A percentile compares a stretch with the other conserved stretches of the same genome.
phyloP scores from a whole-genome alignment of 306 rosid species.

The Casuarina cunninghamiana region DNA sequence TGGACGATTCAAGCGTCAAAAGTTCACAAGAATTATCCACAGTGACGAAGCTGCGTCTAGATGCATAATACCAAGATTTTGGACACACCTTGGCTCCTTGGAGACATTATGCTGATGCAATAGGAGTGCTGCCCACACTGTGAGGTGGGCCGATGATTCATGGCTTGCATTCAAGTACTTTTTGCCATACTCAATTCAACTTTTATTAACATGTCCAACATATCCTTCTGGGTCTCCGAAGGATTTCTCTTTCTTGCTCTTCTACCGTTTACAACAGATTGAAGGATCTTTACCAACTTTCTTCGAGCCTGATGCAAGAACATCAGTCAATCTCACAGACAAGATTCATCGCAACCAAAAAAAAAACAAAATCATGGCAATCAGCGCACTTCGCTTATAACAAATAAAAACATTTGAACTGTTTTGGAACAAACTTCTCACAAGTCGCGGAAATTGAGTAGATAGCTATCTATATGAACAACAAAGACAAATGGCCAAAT shows the following conservation, averaged over 20 bases:
- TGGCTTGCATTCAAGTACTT: slow-evolving; percentile 79
- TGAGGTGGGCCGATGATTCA: slow-evolving; percentile 79
- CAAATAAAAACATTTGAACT: too few species aligned
- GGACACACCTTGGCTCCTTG: slow-evolving; percentile 56
- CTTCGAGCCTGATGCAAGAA: slow-evolving; percentile 53
- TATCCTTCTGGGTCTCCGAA: slow-evolving; percentile 23
- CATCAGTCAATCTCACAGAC: not conserved
- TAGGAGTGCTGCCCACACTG: slow-evolving; percentile 70
- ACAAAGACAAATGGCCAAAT: too few species aligned
- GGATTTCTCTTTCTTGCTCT: slow-evolving; percentile 22
- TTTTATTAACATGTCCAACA: slow-evolving; percentile 62
- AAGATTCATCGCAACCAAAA: not conserved
- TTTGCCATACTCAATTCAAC: slow-evolving; percentile 60
- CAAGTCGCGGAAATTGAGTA: too few species aligned
- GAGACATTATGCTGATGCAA: slow-evolving; percentile 42
- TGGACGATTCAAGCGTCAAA: too few species aligned
- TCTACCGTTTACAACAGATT: slow-evolving; percentile 40
- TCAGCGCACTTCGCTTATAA: too few species aligned
- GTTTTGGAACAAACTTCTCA: too few species aligned
- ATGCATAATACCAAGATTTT: not conserved
- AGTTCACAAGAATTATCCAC: too few species aligned
- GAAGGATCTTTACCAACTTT: slow-evolving; percentile 51
- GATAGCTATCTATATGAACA: too few species aligned
- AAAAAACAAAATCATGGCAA: too few species aligned
- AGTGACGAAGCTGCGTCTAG: too few species aligned